phyloP scores from a whole-genome alignment of 306 rosid species.

The Malus domestica region ASM211411v1 NC_041795.1:3779001-3779500 shows the following conservation, averaged over 20 bases:
- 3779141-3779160: neutral
- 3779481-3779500: too few relatives aligned
- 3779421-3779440: too few relatives aligned
- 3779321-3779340: too few relatives aligned
- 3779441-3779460: too few relatives aligned
- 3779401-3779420: too few relatives aligned
- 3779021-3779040: conserved; percentile 94
- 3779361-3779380: too few relatives aligned
- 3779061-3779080: conserved; percentile 94
- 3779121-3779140: neutral
- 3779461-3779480: too few relatives aligned
- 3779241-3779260: neutral
- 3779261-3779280: neutral
- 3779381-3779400: too few relatives aligned
- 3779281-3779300: too few relatives aligned
- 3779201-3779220: conserved; percentile 40
- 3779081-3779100: conserved; percentile 89
- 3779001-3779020: conserved; percentile 91
- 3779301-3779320: too few relatives aligned
- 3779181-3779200: neutral
- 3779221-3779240: neutral
- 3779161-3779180: neutral
- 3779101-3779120: conserved; percentile 75
- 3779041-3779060: conserved; percentile 80
- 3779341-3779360: too few relatives aligned